A percentile compares a stretch with the other conserved stretches of the same genome.
phyloP scores from a whole-genome alignment of 169 alveolate genomes.

The Besnoitia besnoiti region DNA sequence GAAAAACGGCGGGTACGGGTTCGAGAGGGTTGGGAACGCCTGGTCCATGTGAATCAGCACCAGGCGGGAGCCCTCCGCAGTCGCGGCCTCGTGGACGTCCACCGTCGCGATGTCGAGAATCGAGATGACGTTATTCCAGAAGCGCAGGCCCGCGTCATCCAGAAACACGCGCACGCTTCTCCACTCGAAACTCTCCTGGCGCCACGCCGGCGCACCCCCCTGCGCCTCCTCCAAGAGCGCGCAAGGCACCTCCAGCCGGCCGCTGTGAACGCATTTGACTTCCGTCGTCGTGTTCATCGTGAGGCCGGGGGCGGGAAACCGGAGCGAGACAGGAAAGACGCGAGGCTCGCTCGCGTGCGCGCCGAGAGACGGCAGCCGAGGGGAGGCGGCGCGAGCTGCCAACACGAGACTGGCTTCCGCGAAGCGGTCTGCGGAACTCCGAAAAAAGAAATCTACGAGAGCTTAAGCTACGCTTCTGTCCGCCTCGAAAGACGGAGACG shows the following conservation, averaged over 20 bases:
- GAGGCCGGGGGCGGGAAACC: not conserved
- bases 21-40: not conserved
- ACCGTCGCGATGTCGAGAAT: constrained; percentile 15
- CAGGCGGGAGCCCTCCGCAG: not conserved
- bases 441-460: too few species aligned
- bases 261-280: not conserved
- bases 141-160: constrained; percentile 30
- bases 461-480: too few species aligned
- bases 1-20: constrained; percentile 22
- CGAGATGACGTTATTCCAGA: constrained; percentile 12
- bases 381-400: not conserved
- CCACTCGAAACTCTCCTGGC: constrained; percentile 2
- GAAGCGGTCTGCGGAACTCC: too few species aligned
- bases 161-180: not conserved
- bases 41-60: not conserved
- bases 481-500: too few species aligned
- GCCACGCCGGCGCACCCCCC: not conserved
- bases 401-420: not conserved
- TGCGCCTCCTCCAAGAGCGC: not conserved
- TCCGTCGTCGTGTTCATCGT: constrained; percentile 24
- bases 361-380: not conserved
- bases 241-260: not conserved
- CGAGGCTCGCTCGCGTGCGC: not conserved
- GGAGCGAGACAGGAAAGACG: not conserved
- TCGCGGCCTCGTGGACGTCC: not conserved